Conservation (phyloP, 2,329 filamentous ascomycete genomes). For the Colletotrichum truncatum region DNA sequence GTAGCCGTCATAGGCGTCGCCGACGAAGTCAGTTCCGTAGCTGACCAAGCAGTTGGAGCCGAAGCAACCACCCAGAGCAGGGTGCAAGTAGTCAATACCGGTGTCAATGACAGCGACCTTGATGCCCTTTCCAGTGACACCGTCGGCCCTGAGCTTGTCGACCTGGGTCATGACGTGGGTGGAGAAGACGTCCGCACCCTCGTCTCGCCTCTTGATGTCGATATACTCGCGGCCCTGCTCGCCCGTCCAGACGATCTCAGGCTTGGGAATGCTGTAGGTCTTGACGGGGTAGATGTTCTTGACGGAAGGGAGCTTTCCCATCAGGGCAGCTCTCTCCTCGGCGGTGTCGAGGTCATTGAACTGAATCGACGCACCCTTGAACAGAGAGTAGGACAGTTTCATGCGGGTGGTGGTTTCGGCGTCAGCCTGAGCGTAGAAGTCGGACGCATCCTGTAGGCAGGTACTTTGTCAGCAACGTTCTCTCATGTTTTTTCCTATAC, state of each 20-base stretch:
- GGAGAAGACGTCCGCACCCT: slow-evolving; percentile 43
- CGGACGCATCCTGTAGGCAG: slow-evolving; percentile 47
- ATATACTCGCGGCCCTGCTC: slow-evolving; percentile 37
- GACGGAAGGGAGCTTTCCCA: slow-evolving; percentile 53
- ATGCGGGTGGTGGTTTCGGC: slow-evolving; percentile 54
- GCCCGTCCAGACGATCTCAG: slow-evolving; percentile 55
- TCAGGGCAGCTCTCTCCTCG: slow-evolving; percentile 49
- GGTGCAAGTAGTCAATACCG: slow-evolving; percentile 70
- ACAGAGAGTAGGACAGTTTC: slow-evolving; percentile 59
- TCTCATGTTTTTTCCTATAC: background rate
- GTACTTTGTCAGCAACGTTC: background rate
- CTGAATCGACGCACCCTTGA: slow-evolving; percentile 64
- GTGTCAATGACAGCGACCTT: slow-evolving; percentile 64
- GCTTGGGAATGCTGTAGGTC: slow-evolving; percentile 53
- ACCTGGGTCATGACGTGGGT: slow-evolving; percentile 67
- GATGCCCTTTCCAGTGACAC: slow-evolving; percentile 59
- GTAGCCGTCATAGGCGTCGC: slow-evolving; percentile 56
- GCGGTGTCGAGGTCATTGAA: slow-evolving; percentile 57
- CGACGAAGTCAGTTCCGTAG: slow-evolving; percentile 66
- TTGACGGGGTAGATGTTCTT: slow-evolving; percentile 60
- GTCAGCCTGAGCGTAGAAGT: slow-evolving; percentile 47
- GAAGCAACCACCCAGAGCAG: slow-evolving; percentile 71
- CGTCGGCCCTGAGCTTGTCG: slow-evolving; percentile 58
- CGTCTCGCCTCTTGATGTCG: slow-evolving; percentile 42
- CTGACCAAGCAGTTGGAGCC: slow-evolving; percentile 66